These are phyloP conservation scores for Echites panduratus DNA, from an alignment of 257 asterid genomes.

Conservation along the genomic window DNA sequence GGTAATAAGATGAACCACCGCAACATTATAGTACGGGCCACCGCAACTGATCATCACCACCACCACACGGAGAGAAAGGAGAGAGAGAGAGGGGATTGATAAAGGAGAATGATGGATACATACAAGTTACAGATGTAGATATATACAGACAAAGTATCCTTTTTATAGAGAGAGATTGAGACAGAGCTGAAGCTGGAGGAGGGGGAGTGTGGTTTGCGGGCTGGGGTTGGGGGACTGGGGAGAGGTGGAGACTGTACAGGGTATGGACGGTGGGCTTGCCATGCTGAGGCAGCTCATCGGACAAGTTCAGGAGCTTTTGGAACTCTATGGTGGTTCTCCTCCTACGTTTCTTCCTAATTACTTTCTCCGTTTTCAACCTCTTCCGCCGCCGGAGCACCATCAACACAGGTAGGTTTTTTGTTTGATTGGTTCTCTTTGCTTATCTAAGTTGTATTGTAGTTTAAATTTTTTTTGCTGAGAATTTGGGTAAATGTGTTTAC, in stretches of 20 bases:
- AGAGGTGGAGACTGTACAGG: constrained; percentile 12
- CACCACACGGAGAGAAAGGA: not conserved
- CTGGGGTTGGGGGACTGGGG: constrained; percentile 12
- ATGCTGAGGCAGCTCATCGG: constrained; percentile 93
- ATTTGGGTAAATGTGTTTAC: not conserved
- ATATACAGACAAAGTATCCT: constrained; percentile 8
- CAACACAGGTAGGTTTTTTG: constrained; percentile 42
- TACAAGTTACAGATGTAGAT: constrained; percentile 19
- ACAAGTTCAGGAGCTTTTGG: constrained; percentile 61
- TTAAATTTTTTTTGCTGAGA: not conserved
- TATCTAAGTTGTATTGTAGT: not conserved
- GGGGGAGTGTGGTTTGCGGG: constrained; percentile 18
- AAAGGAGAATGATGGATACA: constrained; percentile 6
- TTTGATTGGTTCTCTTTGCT: not conserved
- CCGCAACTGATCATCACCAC: constrained; percentile 6
- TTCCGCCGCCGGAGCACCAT: constrained; percentile 21
- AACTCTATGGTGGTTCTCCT: constrained; percentile 59
- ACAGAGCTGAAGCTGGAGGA: constrained; percentile 1
- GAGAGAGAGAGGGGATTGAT: not conserved
- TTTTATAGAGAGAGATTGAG: constrained; percentile 5
- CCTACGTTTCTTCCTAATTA: constrained; percentile 42
- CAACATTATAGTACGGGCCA: constrained; percentile 4
- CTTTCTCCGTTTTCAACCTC: constrained; percentile 47
- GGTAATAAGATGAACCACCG: constrained; percentile 30
- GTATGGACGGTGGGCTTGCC: constrained; percentile 48